Base-by-base conservation (phyloP, 1,284 basidiomycete species). In the Inonotus obliquus region DNA sequence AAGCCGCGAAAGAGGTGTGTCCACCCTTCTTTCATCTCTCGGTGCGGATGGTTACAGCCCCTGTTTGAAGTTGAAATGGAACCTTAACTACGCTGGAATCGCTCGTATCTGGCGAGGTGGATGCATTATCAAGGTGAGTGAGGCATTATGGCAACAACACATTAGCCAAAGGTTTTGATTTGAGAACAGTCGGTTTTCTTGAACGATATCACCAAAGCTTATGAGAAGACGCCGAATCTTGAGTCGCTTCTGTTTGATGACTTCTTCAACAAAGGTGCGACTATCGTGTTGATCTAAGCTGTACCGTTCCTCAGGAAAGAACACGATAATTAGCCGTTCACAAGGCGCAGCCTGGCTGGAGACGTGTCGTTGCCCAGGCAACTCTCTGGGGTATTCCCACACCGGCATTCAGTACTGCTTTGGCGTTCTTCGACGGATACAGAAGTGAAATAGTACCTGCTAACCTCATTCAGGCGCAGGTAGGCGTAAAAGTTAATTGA, bases 91-190 rank as follows among this genome's bases (percentile, higher is more conserved):
- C 75, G 91, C 95, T 71, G 95, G 95, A 66, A 98, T 99, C 74
- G 97, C 97, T 55, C 87, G 85, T 69, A 99, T 99, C 94, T 99
- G 97, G 97, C 94, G 96, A 72, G 97, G 97, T 69, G 97, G 97
- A 67, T 99, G 97, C 78, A 99, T 99, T 77, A 99, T 99, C 85
- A 94, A 95, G 83, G 86, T 81, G 56, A 17, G 39, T 41, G 17
- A 29, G 49, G 23, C 17, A 3, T 19, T 23, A 37, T 14, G 17
- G 13, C 35, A 13, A 52, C 55, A 21, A 19, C 56, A 60, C 35
- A 2, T 4, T 5, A 5, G 32, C 32, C 9, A n/a, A 44, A 4
- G 13, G 11, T 39, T 39, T n/a, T 39, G 38, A 44, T 21, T 17
- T 44, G 19, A 44, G 19, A 14, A 37, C 63, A 85, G 89, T 91